Evolutionary conservation across 1,284 basidiomycete genomes (phyloP).

Genomic region (Taiwanofungus camphoratus): DNA sequence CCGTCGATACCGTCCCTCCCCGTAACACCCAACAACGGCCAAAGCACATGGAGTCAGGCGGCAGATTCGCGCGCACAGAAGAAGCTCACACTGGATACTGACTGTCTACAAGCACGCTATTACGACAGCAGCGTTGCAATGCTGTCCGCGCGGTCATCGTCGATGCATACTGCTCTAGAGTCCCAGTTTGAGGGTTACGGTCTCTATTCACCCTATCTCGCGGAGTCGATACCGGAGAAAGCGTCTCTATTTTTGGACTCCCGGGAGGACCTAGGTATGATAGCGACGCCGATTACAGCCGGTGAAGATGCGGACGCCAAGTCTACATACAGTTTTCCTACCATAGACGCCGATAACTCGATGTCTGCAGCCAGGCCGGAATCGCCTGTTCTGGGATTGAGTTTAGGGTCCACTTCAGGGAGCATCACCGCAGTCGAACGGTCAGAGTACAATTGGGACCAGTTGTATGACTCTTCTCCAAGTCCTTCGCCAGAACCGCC

Average conservation of each 20-base stretch:
- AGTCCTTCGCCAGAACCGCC: conserved; percentile 15
- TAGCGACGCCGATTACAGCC: conserved; percentile 22
- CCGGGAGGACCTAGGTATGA: conserved; percentile 22
- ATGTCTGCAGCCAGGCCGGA: conserved; percentile 19
- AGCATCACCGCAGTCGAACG: conserved; percentile 10
- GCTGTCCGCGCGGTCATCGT: conserved; percentile 51
- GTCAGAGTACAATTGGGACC: conserved; percentile 19
- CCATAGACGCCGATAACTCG: conserved; percentile 19
- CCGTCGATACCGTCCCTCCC: conserved; percentile 26
- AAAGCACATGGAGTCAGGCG: conserved; percentile 34
- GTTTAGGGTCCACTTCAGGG: conserved; percentile 12
- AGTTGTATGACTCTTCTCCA: conserved; percentile 17
- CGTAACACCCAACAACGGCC: conserved; percentile 46
- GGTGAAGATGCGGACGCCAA: conserved; percentile 22
- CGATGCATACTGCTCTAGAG: conserved; percentile 71
- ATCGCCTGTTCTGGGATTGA: conserved; percentile 23
- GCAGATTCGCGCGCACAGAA: conserved; percentile 31
- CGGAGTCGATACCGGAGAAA: conserved; percentile 22
- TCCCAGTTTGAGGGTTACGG: conserved; percentile 20
- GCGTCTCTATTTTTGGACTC: conserved; percentile 17
- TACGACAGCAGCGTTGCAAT: conserved; percentile 41
- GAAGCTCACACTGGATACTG: conserved; percentile 56
- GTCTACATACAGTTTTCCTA: conserved; percentile 20
- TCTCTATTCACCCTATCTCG: conserved; percentile 20
- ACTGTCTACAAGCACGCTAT: conserved; percentile 44